Base-by-base conservation (phyloP, 345 rosid species). In the Ceriops tagal region DNA sequence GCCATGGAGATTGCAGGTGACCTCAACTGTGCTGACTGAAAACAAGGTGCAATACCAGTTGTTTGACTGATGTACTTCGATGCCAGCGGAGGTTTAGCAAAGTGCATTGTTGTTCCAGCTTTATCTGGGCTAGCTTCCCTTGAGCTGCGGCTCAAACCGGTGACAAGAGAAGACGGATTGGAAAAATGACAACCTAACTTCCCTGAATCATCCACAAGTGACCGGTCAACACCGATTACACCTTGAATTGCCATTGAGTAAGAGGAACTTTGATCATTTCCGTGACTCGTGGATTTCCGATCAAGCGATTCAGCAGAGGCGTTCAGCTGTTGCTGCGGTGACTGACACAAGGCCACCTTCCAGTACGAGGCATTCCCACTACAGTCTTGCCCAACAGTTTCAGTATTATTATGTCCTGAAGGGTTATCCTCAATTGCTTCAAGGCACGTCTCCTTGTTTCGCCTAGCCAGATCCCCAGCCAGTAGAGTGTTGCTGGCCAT, bases 401-500 rank as follows among this genome's bases (percentile, higher is more conserved):
- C 83, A 4, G 70, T 65, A 4, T 55, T 65, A 62, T 58, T 67
- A 4, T 62, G 71, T 32, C 49, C 37, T 16, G 75, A 67, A 43
- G 78, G 6, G 59, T 37, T 59, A 57, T 63, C 72, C 19, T 76
- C 75, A n/a, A 27, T 51, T 8, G 79, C 78, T 26, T 56, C 81
- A 43, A 30, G 65, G 59, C 39, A 72, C 0, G 62, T 57, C 49
- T 68, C 89, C 61, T 80, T 86, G 81, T 74, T 84, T 62, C 89
- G 71, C 79, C 92, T 62, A 7, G 96, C 96, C 2, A 79, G 72
- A 66, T 89, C 96, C 34, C 92, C 92, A 0, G 92, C 91, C 4
- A 89, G 84, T 3, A 89, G 82, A 15, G 92, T 87, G 58, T 58
- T 89, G 78, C 92, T 89, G 1, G 90, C 83, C 86, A 86, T 86